Base-by-base conservation (phyloP, 139 green algal genomes). In the Nannochloris sp. region DNA sequence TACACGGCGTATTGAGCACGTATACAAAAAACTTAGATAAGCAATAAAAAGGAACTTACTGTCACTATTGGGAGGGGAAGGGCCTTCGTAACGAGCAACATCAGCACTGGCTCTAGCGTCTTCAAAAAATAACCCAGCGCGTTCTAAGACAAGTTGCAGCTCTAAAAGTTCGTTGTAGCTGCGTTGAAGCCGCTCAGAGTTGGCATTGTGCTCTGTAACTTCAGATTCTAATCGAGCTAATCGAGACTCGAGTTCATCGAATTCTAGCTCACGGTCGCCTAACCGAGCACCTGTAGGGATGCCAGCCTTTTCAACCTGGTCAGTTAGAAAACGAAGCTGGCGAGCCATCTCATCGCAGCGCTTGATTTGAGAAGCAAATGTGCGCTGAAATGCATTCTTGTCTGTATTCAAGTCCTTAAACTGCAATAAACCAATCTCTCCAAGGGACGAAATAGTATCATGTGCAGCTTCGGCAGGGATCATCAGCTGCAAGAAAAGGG, bases 281-380 rank as follows among this genome's bases (percentile, higher is more conserved):
- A 79, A 51, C 33, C 64, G 70, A 3, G 65, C 42, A 10, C 57
- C 70, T 2, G 74, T 25, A 7, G 71, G 54, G 2, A 95, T 54
- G 19, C 72, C 77, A 9, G 79, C 85, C 67, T 93, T 93, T 30
- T 84, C 72, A 15, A 92, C 84, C 84, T 98, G 83, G 23, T 95
- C 89, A 14, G 76, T 72, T 64, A 99, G 91, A 67, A 93, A 99
- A 13, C 94, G 82, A 57, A 99, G 66, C 82, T 92, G 93, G 6
- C 94, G 73, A 0, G 90, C 80, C 90, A 99, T 94, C 73, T 99
- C 94, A 36, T 97, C 95, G 57, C 88, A 97, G 5, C 95, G 84
- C 69, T 96, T 96, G 51, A 99, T 95, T 81, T 96, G 84, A 60
- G 83, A 91, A 3, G 94, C 91, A 70, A 95, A 99, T 3, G 86